phyloP scores from a whole-genome alignment of 768 basidiomycete species.

The Phlebiopsis gigantea region DNA sequence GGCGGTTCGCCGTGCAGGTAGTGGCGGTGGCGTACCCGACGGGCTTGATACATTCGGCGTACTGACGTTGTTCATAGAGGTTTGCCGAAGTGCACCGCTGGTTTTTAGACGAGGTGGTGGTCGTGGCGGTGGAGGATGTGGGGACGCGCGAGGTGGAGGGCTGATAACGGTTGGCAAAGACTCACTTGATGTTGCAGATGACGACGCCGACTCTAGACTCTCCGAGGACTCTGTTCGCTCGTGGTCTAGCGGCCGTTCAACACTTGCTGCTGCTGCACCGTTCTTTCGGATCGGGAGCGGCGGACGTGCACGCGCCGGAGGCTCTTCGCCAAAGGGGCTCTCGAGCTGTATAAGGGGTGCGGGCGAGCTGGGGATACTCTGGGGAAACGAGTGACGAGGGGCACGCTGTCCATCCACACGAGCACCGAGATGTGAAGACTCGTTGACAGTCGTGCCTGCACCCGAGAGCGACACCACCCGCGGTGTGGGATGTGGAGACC shows the following conservation, averaged over 20 bases:
- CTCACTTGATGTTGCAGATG: neutral
- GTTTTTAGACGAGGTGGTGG: slow-evolving; percentile 19
- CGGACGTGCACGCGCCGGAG: neutral
- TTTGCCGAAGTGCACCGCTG: neutral
- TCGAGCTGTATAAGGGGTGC: neutral
- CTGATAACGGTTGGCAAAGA: neutral
- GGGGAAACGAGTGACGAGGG: slow-evolving; percentile 11
- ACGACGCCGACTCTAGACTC: slow-evolving; percentile 1
- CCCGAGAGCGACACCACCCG: slow-evolving; percentile 8
- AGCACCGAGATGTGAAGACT: neutral
- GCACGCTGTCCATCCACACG: neutral
- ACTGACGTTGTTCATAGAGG: slow-evolving; percentile 1
- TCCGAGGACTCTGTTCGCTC: slow-evolving; percentile 3
- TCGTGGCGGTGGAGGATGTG: slow-evolving; percentile 17
- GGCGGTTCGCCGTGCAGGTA: slow-evolving; percentile 24
- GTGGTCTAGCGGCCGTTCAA: neutral
- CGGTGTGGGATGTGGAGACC: neutral
- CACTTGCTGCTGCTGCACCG: neutral
- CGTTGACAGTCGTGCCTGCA: neutral
- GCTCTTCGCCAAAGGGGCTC: neutral
- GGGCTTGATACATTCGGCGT: slow-evolving; percentile 18
- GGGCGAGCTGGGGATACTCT: neutral
- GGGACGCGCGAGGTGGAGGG: slow-evolving; percentile 14
- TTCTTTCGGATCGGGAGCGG: slow-evolving; percentile 8
- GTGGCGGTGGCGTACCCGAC: slow-evolving; percentile 31